These are phyloP conservation scores for Alternaria solani DNA, from an alignment of 2,329 filamentous ascomycete genomes.

Conservation along the genomic window DNA sequence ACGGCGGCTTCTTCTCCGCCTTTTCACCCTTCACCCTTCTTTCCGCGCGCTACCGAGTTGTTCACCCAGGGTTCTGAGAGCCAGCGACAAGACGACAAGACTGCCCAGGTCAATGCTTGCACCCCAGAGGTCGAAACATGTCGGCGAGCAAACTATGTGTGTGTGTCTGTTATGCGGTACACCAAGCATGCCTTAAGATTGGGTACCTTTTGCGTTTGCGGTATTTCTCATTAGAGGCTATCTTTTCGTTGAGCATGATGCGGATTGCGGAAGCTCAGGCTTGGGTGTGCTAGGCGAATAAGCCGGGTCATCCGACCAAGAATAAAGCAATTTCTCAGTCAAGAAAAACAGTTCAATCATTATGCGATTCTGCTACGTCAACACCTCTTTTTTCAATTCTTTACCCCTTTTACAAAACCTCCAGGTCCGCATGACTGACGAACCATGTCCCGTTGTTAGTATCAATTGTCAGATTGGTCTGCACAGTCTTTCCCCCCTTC, in stretches of 20 bases:
- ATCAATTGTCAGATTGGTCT: conserved; percentile 47
- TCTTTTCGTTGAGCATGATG: background rate
- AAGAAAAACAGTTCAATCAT: background rate
- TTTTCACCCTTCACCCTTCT: background rate
- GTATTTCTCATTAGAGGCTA: background rate
- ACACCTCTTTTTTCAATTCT: background rate
- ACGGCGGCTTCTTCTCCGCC: conserved; percentile 7
- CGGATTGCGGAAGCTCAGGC: background rate
- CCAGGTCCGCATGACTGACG: conserved; percentile 37
- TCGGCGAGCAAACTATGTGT: background rate
- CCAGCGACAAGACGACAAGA: background rate
- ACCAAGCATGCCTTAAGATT: background rate
- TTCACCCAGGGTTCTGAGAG: background rate
- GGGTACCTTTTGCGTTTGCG: background rate
- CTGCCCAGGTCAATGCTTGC: background rate
- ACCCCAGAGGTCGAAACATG: background rate
- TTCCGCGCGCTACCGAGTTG: background rate
- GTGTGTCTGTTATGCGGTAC: background rate
- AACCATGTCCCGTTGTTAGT: conserved; percentile 48
- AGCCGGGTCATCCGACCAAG: background rate
- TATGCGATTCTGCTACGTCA: background rate
- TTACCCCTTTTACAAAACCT: conserved; percentile 27
- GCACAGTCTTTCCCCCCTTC: conserved; percentile 54
- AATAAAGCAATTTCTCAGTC: background rate
- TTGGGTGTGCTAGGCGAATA: background rate